Percentiles rank a stretch among this genome's conserved stretches.
Evolutionary conservation across 2,329 filamentous ascomycete species (phyloP).

Genomic region (Cordyceps javanica): DNA sequence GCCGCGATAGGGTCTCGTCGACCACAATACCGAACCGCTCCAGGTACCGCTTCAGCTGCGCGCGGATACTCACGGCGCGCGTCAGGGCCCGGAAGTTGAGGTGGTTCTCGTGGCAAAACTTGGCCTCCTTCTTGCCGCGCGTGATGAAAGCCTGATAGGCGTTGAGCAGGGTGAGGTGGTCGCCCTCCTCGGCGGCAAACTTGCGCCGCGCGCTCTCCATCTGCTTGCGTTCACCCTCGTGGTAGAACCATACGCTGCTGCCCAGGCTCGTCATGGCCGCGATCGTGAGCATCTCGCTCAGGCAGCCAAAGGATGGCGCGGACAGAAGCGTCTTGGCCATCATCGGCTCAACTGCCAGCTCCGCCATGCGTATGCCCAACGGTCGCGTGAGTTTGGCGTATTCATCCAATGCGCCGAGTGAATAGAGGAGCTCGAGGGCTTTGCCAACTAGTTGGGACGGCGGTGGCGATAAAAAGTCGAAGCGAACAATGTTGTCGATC

Average conservation of each 20-base stretch:
- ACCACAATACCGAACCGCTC: conserved; percentile 74
- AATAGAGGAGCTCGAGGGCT: conserved; percentile 81
- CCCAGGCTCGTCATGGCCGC: conserved; percentile 90
- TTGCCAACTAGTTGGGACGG: conserved; percentile 79
- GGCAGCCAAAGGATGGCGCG: conserved; percentile 66
- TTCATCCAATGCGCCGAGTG: conserved; percentile 77
- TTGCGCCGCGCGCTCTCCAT: conserved; percentile 69
- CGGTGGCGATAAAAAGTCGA: conserved; percentile 81
- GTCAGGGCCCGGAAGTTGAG: conserved; percentile 82
- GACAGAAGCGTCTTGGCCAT: conserved; percentile 83
- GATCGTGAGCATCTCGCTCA: conserved; percentile 83
- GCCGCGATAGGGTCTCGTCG: conserved; percentile 51
- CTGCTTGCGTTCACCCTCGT: conserved; percentile 68
- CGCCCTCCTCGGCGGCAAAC: conserved; percentile 89
- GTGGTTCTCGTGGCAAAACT: conserved; percentile 81
- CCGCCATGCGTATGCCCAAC: conserved; percentile 85
- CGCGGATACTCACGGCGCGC: conserved; percentile 77
- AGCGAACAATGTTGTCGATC: conserved; percentile 88
- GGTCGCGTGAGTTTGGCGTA: conserved; percentile 88
- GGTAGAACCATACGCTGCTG: conserved; percentile 74
- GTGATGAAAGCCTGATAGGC: conserved; percentile 87
- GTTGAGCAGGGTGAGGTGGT: conserved; percentile 88
- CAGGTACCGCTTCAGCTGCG: conserved; percentile 79
- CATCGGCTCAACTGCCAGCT: conserved; percentile 90
- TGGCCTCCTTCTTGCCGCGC: conserved; percentile 72